A percentile compares a stretch with the other conserved stretches of the same genome.
These are phyloP conservation scores for Fistulifera pelliculosa DNA, from an alignment of 108 stramenopile genomes.

Conservation along the genomic window DNA sequence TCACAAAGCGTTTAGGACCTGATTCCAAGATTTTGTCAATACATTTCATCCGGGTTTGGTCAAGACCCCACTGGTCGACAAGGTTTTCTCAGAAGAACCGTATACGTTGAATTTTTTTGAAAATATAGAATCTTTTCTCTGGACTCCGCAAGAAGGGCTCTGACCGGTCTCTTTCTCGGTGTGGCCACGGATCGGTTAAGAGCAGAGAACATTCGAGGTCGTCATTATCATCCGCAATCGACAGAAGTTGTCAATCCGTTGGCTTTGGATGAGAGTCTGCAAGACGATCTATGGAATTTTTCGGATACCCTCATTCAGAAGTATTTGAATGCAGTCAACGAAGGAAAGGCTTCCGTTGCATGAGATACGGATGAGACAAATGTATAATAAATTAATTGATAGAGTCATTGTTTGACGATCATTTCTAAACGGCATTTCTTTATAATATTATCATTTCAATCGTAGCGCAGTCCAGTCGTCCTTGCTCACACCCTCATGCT, in stretches of 20 bases:
- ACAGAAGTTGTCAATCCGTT: slow-evolving; percentile 21
- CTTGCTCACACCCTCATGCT: too few relatives aligned
- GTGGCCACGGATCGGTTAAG: slow-evolving; percentile 14
- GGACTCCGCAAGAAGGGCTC: slow-evolving; percentile 44
- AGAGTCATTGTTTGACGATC: too few relatives aligned
- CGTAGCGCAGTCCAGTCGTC: too few relatives aligned
- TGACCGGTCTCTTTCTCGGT: slow-evolving; percentile 35
- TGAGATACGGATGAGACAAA: too few relatives aligned
- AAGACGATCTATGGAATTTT: slow-evolving; percentile 37
- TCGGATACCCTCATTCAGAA: slow-evolving; percentile 27
- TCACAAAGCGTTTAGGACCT: slow-evolving; percentile 23
- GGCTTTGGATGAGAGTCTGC: slow-evolving; percentile 21
- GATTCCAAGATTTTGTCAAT: slow-evolving; percentile 37
- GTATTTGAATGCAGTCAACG: slow-evolving; percentile 7
- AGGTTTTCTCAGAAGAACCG: background rate
- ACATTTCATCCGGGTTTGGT: slow-evolving; percentile 40
- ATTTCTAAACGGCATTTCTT: too few relatives aligned
- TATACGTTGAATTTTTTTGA: slow-evolving; percentile 10
- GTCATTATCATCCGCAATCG: slow-evolving; percentile 46
- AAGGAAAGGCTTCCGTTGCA: too few relatives aligned
- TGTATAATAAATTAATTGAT: too few relatives aligned
- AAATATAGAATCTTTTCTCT: slow-evolving; percentile 12
- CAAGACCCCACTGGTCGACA: slow-evolving; percentile 7
- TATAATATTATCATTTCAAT: too few relatives aligned
- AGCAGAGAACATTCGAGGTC: slow-evolving; percentile 31